Conservation (phyloP, 768 basidiomycete species). For the Termitomyces sp. region DNA sequence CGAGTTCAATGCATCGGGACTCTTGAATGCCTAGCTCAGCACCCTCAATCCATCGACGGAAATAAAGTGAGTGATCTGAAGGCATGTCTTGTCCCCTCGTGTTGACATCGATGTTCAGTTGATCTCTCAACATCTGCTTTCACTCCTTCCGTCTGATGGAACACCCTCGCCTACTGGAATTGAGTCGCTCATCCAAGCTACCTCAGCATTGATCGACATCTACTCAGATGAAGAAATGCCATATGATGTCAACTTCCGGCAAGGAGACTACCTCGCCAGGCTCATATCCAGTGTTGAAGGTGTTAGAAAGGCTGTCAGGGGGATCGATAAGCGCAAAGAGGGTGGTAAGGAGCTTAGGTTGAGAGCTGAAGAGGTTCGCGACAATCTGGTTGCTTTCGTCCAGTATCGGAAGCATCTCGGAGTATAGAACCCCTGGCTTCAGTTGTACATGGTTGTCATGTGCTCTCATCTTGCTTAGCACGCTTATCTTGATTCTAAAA, state of each 20-base stretch:
- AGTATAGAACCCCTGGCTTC: conserved; percentile 22
- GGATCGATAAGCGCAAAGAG: conserved; percentile 64
- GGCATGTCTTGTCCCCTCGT: neutral
- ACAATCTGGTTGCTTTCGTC: conserved; percentile 74
- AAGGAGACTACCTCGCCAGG: conserved; percentile 50
- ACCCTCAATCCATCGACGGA: conserved; percentile 55
- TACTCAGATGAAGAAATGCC: conserved; percentile 83
- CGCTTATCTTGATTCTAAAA: neutral
- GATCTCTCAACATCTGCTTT: conserved; percentile 66
- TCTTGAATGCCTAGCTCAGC: conserved; percentile 80
- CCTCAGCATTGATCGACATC: conserved; percentile 86
- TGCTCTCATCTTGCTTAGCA: neutral
- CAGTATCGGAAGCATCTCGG: conserved; percentile 62
- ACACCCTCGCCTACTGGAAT: conserved; percentile 41
- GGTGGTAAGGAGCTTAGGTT: conserved; percentile 61
- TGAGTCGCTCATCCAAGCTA: conserved; percentile 73
- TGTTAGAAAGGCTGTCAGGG: conserved; percentile 56
- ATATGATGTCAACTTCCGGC: conserved; percentile 79
- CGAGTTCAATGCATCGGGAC: conserved; percentile 81
- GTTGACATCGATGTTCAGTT: conserved; percentile 29
- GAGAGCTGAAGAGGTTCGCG: conserved; percentile 72
- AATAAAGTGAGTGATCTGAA: conserved; percentile 47
- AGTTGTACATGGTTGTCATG: neutral
- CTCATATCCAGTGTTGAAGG: conserved; percentile 60
- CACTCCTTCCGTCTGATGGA: conserved; percentile 46